Conservation (phyloP, 106 monocot species). For the Cymbidium sinense region DNA sequence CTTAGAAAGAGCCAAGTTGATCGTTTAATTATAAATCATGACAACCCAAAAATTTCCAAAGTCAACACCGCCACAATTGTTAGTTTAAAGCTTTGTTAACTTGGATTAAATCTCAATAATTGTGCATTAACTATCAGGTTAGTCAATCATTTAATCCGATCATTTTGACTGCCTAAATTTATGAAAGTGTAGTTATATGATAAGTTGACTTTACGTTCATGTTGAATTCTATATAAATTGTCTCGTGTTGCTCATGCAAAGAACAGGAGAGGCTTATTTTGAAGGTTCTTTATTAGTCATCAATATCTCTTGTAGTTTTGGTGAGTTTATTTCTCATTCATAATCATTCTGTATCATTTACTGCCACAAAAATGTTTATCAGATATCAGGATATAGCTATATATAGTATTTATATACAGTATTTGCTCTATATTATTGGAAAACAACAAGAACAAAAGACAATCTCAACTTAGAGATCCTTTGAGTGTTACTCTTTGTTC, state of each 20-base stretch:
- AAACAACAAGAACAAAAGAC: neutral
- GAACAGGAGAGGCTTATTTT: neutral
- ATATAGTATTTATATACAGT: neutral
- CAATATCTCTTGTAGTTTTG: neutral
- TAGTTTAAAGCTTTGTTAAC: neutral
- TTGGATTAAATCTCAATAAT: neutral
- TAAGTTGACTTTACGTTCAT: neutral
- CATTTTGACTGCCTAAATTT: neutral
- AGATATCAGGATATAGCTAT: neutral
- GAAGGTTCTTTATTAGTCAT: neutral
- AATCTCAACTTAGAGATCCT: no score
- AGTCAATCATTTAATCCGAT: neutral
- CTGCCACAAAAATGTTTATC: neutral
- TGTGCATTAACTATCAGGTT: neutral
- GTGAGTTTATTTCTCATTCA: neutral
- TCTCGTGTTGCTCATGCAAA: neutral
- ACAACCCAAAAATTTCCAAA: neutral
- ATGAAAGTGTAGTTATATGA: neutral
- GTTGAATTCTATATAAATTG: neutral
- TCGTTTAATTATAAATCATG: neutral
- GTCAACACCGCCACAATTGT: neutral
- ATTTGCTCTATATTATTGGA: neutral
- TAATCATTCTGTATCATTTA: neutral
- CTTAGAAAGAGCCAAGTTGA: neutral
- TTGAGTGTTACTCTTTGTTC: neutral